Percentiles rank a stretch among this genome's conserved stretches.
phyloP scores from a whole-genome alignment of 169 alveolate species.

The Cardiosporidium cionae region DNA sequence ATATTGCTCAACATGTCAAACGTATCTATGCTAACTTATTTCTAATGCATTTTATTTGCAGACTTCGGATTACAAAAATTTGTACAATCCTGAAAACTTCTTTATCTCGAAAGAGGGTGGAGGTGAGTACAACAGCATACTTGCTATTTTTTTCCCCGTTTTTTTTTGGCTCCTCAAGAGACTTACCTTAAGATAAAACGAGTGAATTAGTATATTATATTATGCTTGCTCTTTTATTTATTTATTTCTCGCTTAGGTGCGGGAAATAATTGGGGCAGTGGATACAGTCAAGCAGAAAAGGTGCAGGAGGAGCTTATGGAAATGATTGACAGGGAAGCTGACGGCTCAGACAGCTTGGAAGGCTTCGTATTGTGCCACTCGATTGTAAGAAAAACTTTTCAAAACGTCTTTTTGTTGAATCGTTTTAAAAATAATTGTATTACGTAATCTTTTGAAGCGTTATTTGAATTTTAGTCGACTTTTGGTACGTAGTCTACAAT shows the following conservation, averaged over 20 bases:
- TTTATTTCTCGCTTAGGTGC: constrained; percentile 66
- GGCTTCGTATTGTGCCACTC: constrained; percentile 96
- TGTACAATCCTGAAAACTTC: constrained; percentile 96
- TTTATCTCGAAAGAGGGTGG: constrained; percentile 93
- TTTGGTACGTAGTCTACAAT: no score
- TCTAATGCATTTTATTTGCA: constrained; percentile 1
- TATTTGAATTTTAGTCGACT: no score
- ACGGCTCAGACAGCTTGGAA: constrained; percentile 94
- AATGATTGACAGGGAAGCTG: constrained; percentile 98
- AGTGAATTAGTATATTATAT: no score
- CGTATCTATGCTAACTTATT: not conserved
- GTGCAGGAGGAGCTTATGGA: constrained; percentile 93
- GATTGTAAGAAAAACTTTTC: constrained; percentile 58
- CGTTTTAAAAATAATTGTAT: no score
- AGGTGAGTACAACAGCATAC: constrained; percentile 34
- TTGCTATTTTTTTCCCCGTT: not conserved
- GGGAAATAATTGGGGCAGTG: constrained; percentile 98
- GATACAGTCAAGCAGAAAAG: constrained; percentile 85
- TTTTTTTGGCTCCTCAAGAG: not conserved
- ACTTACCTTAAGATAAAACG: not conserved
- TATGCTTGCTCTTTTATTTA: not conserved
- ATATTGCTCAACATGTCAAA: constrained; percentile 32
- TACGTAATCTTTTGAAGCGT: no score
- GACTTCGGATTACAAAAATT: constrained; percentile 74
- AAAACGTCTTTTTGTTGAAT: not conserved